Conservation (phyloP, 768 basidiomycete species). For the Podaxis mareebaensis region DNA sequence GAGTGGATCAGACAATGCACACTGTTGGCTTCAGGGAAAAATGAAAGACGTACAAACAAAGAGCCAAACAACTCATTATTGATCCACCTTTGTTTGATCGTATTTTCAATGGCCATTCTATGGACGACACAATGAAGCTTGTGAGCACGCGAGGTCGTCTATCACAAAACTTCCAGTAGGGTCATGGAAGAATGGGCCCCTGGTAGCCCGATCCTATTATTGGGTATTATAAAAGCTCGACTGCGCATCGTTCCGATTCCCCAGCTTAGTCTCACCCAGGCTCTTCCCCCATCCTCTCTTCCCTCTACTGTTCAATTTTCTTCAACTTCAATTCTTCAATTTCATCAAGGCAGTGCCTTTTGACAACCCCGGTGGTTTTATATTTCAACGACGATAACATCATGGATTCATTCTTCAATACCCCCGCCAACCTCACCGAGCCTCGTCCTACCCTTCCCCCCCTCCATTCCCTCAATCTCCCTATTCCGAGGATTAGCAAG, state of each 20-base stretch:
- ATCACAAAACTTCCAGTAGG: slow-evolving; percentile 1
- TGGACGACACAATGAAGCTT: not conserved
- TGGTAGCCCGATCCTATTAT: not conserved
- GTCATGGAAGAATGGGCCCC: slow-evolving; percentile 12
- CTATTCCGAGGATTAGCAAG: slow-evolving; percentile 12
- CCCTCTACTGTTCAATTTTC: slow-evolving; percentile 19
- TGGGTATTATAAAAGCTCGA: slow-evolving; percentile 1
- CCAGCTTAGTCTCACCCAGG: slow-evolving; percentile 10
- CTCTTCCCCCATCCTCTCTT: slow-evolving; percentile 18
- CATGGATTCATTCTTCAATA: slow-evolving; percentile 19
- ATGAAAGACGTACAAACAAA: not conserved
- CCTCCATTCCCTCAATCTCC: slow-evolving; percentile 48
- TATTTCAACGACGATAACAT: slow-evolving; percentile 17
- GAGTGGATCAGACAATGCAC: not conserved
- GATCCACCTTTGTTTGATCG: not conserved
- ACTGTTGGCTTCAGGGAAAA: not conserved
- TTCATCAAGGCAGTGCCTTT: slow-evolving; percentile 37
- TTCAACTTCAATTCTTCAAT: slow-evolving; percentile 22
- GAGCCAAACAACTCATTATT: not conserved
- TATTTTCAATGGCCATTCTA: not conserved
- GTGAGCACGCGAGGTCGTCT: not conserved
- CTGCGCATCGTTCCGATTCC: not conserved
- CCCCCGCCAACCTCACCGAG: slow-evolving; percentile 11
- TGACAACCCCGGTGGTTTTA: slow-evolving; percentile 35
- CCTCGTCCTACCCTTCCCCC: slow-evolving; percentile 54